Evolutionary conservation across 495 filamentous ascomycete genomes (phyloP), one percentile per base, ranked within the genome.

Genomic region (Lindgomyces ingoldianus): DNA sequence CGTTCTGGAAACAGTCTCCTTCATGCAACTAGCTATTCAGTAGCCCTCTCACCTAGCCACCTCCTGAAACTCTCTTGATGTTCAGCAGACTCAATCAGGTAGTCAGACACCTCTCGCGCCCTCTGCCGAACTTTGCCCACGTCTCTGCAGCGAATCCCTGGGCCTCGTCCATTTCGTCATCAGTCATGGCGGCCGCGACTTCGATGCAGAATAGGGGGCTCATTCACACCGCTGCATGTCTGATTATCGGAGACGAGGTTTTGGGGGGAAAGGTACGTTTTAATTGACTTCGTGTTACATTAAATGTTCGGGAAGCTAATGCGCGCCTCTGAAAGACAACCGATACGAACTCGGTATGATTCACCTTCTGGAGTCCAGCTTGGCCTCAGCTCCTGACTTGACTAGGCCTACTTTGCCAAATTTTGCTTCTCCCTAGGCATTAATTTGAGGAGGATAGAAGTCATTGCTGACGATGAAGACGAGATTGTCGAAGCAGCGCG

Each of bases 161-260:
- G 26, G 16, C 36, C 42, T 26, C 69, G 72, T 54, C 50, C 18
- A 62, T 65, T 51, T 53, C 67, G 58, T 70, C 67, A 65, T 65
- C 67, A 18, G 39, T 59, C 25, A 74, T 80, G 60, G 78, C 64
- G 26, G 53, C 29, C 33, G 47, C 78, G 14, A 73, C 78, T 27
- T 80, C 84, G 64, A 73, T 78, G n/a, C 76, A 81, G 60, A 80
- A 79, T 52, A 82, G 82, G 67, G 81, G 80, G 50, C 85, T 81
- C 60, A 94, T 96, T 61, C 85, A 91, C 71, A 97, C 93, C 50
- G 94, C 94, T 27, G 94, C 90, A 60, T 96, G 91, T 72, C 78
- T 98, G 48, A 91, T 98, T 65, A 98, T 98, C 67, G 94, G 94
- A 21, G 93, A 98, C 76, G 94, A 98, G 73, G 90, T 98, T 3